phyloP scores from a whole-genome alignment of 2,329 filamentous ascomycete species.

The Emergomyces africanus region DNA sequence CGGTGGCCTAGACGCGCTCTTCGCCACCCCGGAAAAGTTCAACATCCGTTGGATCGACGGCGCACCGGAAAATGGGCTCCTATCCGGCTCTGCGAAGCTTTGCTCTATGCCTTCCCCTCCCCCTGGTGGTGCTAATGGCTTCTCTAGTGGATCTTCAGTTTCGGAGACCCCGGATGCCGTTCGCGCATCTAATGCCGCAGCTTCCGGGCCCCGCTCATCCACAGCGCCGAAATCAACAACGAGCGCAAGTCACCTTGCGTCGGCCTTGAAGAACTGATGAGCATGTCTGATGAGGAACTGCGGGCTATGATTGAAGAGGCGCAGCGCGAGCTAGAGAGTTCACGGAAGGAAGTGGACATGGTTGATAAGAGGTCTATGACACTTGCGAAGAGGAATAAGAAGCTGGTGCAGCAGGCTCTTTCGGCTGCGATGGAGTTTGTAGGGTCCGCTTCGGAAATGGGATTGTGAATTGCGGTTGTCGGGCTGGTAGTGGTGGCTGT shows the following conservation, averaged over 20 bases:
- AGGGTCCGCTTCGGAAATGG: not conserved
- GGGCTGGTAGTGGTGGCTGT: not conserved
- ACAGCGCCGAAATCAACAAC: slow-evolving; percentile 19
- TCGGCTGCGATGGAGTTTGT: slow-evolving; percentile 16
- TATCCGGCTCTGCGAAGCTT: slow-evolving; percentile 15
- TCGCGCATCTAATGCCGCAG: slow-evolving; percentile 7
- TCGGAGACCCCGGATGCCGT: slow-evolving; percentile 22
- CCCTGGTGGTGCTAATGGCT: slow-evolving; percentile 17
- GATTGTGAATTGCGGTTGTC: not conserved
- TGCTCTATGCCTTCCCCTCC: slow-evolving; percentile 12
- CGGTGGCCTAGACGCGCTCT: slow-evolving; percentile 33
- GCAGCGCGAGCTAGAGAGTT: slow-evolving; percentile 55
- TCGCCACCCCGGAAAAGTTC: slow-evolving; percentile 32
- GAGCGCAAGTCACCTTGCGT: slow-evolving; percentile 24
- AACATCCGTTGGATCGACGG: slow-evolving; percentile 33
- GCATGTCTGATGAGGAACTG: slow-evolving; percentile 30
- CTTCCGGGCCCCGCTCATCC: not conserved
- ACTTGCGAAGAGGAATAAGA: slow-evolving; percentile 31
- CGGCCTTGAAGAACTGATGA: slow-evolving; percentile 29
- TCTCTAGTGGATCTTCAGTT: slow-evolving; percentile 22
- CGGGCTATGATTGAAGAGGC: slow-evolving; percentile 27
- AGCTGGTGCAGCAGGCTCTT: slow-evolving; percentile 30
- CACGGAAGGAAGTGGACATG: slow-evolving; percentile 53
- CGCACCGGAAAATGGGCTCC: slow-evolving; percentile 15
- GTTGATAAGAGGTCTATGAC: slow-evolving; percentile 32